Conservation (phyloP, 208 protist genomes). For the Wallacemonas sp. region DNA sequence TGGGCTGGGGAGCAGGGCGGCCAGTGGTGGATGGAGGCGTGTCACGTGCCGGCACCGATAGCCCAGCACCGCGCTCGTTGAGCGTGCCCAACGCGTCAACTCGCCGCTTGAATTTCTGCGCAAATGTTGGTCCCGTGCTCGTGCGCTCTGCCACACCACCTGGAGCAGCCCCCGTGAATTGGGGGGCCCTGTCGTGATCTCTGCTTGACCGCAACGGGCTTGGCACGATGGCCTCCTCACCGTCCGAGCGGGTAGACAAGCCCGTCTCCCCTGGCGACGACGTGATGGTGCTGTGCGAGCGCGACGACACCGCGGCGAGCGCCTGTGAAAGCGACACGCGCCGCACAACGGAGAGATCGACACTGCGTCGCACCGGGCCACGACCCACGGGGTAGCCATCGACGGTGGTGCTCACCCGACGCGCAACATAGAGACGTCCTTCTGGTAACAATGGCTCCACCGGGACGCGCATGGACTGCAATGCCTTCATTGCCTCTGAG, state of each 20-base stretch:
- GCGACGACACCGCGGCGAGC: background rate
- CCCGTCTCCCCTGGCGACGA: background rate
- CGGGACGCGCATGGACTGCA: background rate
- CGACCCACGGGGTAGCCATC: background rate
- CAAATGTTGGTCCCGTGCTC: background rate
- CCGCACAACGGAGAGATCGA: background rate
- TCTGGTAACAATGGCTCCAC: background rate
- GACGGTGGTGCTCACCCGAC: background rate
- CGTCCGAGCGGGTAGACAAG: background rate
- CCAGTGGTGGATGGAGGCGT: too few species aligned
- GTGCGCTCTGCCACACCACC: background rate
- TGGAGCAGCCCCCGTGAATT: too few species aligned
- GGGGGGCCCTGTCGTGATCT: too few species aligned
- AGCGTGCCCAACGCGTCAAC: conserved; percentile 3
- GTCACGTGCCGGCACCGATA: background rate
- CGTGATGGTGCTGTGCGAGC: background rate
- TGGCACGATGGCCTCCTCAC: background rate
- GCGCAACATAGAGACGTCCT: background rate
- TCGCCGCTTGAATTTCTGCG: conserved; percentile 10
- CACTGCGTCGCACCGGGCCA: background rate
- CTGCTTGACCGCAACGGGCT: background rate
- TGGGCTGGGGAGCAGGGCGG: too few species aligned
- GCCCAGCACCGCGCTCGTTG: background rate
- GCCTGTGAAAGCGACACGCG: conserved; percentile 1
- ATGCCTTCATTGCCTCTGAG: background rate